Percentiles rank a stretch among this genome's conserved stretches.
Conservation (phyloP, 2,329 filamentous ascomycete species). For the Knufia petricola region DNA sequence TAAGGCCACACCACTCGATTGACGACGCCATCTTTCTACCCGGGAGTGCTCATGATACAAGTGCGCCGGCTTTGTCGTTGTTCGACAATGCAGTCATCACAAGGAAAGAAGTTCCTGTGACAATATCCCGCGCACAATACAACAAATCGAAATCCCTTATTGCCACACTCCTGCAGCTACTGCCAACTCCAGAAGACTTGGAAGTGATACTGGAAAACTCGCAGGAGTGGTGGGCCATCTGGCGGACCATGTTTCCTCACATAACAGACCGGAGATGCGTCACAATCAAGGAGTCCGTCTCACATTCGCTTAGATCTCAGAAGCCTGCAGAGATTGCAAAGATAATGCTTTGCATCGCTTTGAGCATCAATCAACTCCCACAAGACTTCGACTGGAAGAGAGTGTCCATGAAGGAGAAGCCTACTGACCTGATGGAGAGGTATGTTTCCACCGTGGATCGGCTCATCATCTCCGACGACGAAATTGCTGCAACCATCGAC, state of each 20-base stretch:
- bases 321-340: conserved; percentile 33
- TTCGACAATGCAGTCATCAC: conserved; percentile 32
- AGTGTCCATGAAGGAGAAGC: conserved; percentile 31
- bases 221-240: conserved; percentile 26
- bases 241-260: conserved; percentile 29
- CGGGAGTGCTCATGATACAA: conserved; percentile 24
- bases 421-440: conserved; percentile 36
- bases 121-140: conserved; percentile 23
- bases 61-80: conserved; percentile 30
- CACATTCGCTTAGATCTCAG: conserved; percentile 28
- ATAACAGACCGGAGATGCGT: conserved; percentile 23
- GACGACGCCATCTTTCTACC: conserved; percentile 20
- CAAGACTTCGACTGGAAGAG: conserved; percentile 29
- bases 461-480: conserved; percentile 41
- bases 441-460: conserved; percentile 40
- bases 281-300: conserved; percentile 29
- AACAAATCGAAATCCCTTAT: conserved; percentile 23
- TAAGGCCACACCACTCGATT: conserved; percentile 9
- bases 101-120: conserved; percentile 24
- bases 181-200: conserved; percentile 28
- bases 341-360: conserved; percentile 35
- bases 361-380: conserved; percentile 36
- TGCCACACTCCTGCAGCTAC: conserved; percentile 26
- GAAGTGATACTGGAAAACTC: conserved; percentile 27
- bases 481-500: conserved; percentile 42